phyloP scores from a whole-genome alignment of 2,329 filamentous ascomycete genomes.

The Penicillium sp. region DNA sequence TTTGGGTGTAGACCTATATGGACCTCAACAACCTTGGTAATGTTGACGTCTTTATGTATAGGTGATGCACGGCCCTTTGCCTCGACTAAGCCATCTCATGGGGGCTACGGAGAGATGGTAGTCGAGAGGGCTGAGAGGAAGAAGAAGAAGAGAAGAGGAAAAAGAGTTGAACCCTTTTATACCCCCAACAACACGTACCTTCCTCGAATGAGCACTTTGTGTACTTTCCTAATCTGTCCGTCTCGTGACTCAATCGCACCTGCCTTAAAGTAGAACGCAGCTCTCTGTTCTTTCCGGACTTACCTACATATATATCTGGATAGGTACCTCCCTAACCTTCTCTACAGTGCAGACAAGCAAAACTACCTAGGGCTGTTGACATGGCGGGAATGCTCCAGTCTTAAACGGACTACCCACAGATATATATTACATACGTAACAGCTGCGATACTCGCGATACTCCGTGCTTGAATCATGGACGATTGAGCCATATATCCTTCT shows the following conservation, averaged over 20 bases:
- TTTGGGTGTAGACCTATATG: not conserved
- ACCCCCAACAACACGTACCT: not conserved
- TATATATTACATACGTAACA: too few species aligned
- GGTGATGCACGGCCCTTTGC: too few species aligned
- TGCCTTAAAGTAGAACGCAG: not conserved
- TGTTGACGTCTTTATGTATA: not conserved
- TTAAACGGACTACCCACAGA: too few species aligned
- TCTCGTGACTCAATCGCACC: not conserved
- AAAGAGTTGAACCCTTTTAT: not conserved
- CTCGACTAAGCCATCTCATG: not conserved
- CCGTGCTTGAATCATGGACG: too few species aligned
- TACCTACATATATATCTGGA: too few species aligned
- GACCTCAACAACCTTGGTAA: not conserved
- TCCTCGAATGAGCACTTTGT: not conserved
- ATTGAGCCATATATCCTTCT: not conserved
- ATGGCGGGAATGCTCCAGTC: not conserved
- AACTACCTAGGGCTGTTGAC: too few species aligned
- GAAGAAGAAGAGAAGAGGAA: not conserved
- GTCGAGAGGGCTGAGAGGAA: not conserved
- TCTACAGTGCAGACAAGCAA: not conserved
- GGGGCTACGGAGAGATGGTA: not conserved
- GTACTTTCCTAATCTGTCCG: not conserved
- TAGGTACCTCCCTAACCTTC: too few species aligned
- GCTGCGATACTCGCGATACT: too few species aligned
- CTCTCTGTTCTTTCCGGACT: not conserved